Base-by-base conservation (phyloP, 352 stramenopile species). In the Phytophthora crassamura region DNA sequence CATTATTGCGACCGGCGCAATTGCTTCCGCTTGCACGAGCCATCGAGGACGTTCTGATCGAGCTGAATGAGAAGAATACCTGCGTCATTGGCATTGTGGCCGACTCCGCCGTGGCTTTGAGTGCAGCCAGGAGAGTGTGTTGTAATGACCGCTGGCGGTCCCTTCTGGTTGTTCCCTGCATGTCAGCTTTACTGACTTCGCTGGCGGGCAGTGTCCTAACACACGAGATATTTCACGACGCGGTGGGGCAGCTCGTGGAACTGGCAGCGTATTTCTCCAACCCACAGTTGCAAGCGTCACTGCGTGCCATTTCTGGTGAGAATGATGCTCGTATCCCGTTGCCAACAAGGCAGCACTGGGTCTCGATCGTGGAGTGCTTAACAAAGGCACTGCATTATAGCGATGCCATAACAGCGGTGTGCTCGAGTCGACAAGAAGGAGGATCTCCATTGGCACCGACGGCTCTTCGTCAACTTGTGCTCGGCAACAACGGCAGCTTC, bases 71-170 rank as follows among this genome's bases (percentile, higher is more conserved):
- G 25, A 70, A 84, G 54, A 83, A 86, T 22, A 88, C 93, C 56
- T 78, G 59, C 25, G 82, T 95, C 36, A 82, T 93, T 63, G 83
- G 78, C 12, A 87, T 95, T 46, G 84, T 95, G 11, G 83, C 80
- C 3, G 83, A 93, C 51, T 87, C 83, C 4, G 75, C 77, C 20
- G 67, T 91, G 16, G 76, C 74, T 16, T 56, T 93, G 6, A 82
- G 82, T 40, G 86, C 83, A 0, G 83, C 86, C 1, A 73, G 78
- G 12, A 74, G 57, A 39, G 84, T 91, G 14, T 89, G 78, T 42
- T 36, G 43, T 15, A 67, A 22, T 14, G 40, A 33, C 55, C 78
- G 67, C 41, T 86, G 74, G 59, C 74, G 62, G 1, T 72, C 74
- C 15, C 54, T 95, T 33, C 67, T 93, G 4, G 78, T 95, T 15